Percentiles rank a stretch among this genome's conserved stretches.
These are phyloP conservation scores for Nemania serpens DNA, from an alignment of 2,329 filamentous ascomycete species.

Conservation along the genomic window DNA sequence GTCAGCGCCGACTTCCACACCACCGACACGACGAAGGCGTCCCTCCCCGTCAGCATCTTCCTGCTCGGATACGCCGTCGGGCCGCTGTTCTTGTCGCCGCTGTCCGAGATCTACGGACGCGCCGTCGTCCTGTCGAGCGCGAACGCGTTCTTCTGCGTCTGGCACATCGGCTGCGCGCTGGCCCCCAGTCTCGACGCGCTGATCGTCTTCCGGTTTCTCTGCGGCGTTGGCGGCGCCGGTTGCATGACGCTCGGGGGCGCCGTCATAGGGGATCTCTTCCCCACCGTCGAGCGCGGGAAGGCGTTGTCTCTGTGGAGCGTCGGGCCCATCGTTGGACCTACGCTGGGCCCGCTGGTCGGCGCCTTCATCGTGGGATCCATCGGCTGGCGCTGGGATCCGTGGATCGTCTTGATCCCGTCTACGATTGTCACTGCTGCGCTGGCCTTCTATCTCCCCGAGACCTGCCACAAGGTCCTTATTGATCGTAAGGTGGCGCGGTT, in stretches of 20 bases:
- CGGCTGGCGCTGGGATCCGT: constrained; percentile 59
- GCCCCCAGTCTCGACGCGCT: constrained; percentile 58
- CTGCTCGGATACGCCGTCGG: constrained; percentile 63
- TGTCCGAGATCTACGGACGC: constrained; percentile 69
- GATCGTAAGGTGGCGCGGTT: constrained; percentile 53
- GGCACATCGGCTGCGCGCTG: constrained; percentile 68
- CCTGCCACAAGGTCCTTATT: constrained; percentile 57
- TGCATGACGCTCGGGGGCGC: constrained; percentile 60
- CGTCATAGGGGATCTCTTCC: constrained; percentile 60
- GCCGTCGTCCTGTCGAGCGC: constrained; percentile 59
- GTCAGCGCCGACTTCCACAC: constrained; percentile 53
- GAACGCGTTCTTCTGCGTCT: constrained; percentile 65
- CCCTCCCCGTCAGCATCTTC: constrained; percentile 66
- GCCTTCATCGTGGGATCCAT: constrained; percentile 55
- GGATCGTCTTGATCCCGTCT: constrained; percentile 56
- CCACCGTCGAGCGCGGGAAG: constrained; percentile 50
- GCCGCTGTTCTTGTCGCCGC: constrained; percentile 60
- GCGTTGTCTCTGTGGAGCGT: constrained; percentile 56
- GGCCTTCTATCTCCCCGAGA: constrained; percentile 51
- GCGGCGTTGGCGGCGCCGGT: constrained; percentile 62
- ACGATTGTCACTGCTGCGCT: constrained; percentile 44
- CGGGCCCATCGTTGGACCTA: constrained; percentile 53
- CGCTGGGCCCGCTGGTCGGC: constrained; percentile 53
- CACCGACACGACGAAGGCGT: constrained; percentile 47
- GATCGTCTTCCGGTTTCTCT: constrained; percentile 63